Conservation (phyloP, 1,284 basidiomycete genomes). For the Apiotrichum porosum region DNA sequence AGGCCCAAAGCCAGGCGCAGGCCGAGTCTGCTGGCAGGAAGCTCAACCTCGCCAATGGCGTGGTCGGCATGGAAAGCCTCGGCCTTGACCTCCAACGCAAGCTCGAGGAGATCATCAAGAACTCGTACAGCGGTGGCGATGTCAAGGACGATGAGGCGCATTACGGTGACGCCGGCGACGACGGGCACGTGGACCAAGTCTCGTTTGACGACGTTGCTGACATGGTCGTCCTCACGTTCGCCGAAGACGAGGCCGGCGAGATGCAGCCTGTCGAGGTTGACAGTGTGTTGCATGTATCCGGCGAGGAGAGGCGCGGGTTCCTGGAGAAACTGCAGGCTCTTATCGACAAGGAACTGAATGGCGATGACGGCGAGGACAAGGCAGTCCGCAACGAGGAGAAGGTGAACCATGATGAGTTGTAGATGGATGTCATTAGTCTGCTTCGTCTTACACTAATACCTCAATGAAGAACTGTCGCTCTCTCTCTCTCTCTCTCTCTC, state of each 20-base stretch:
- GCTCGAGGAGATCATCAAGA: constrained; percentile 38
- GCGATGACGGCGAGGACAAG: not conserved
- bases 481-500: not conserved
- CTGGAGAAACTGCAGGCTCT: no score
- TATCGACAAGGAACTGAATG: not conserved
- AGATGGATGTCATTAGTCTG: not conserved
- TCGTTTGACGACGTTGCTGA: no score
- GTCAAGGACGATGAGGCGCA: constrained; percentile 4
- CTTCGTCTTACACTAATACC: not conserved
- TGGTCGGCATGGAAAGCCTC: constrained; percentile 46
- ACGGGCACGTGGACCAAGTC: no score
- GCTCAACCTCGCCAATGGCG: constrained; percentile 16
- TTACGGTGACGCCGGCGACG: no score
- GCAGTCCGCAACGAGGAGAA: not conserved
- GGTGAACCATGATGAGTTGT: not conserved
- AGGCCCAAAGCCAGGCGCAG: no score
- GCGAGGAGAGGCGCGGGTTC: no score
- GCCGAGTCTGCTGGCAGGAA: no score
- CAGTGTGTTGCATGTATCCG: no score
- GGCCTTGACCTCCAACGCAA: constrained; percentile 42
- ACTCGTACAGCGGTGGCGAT: constrained; percentile 22
- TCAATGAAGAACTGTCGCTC: no score
- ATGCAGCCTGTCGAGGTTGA: no score
- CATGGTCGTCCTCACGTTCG: no score
- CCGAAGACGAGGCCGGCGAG: no score